Evolutionary conservation across 441 rosid species (phyloP), one percentile per base, ranked within the genome.

Genomic region (Breynia disticha): DNA sequence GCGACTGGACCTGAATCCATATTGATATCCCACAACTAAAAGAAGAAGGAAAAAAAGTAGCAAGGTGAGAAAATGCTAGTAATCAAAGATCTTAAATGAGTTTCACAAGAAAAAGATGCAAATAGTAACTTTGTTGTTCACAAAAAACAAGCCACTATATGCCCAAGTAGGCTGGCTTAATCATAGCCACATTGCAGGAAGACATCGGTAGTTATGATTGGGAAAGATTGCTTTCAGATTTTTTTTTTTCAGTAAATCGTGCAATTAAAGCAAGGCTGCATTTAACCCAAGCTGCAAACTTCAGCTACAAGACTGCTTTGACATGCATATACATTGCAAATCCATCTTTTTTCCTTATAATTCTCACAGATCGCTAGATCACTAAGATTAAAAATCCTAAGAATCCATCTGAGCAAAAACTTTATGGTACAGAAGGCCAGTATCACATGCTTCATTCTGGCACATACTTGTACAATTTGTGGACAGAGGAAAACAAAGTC

Each of bases 1-100:
- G 95, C 69, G 50, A 90, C 95, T 19, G 98, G 98, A 66, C 98
- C 86, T 5, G 95, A 79, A 71, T 90, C 96, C 96, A 90, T 90
- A 70, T 90, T 87, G 62, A 90, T 81, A 75, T 90, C 98, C 98
- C 98, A 90, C 39, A 90, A 72, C 98, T 90, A 74, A 63, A 52
- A 77, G 60, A 48, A 38, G 58, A 90, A 71, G 96, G 85, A 73
- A 63, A 54, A 77, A 60, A 48, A 43, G 60, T 21, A 46, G 15
- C 59, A 15, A 65, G n/a, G 51, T 64, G 35, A 55, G 37, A 46
- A 55, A 28, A 16, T 16, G 11, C 44, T 21, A 60, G 38, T 19
- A 42, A 55, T 32, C 41, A 7, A 56, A 47, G 0, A 19, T 12
- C 20, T 14, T 14, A 50, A 42, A 19, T 46, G 8, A 62, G 43